Conservation (phyloP, 768 basidiomycete species). For the Pisolithus sp. region DNA sequence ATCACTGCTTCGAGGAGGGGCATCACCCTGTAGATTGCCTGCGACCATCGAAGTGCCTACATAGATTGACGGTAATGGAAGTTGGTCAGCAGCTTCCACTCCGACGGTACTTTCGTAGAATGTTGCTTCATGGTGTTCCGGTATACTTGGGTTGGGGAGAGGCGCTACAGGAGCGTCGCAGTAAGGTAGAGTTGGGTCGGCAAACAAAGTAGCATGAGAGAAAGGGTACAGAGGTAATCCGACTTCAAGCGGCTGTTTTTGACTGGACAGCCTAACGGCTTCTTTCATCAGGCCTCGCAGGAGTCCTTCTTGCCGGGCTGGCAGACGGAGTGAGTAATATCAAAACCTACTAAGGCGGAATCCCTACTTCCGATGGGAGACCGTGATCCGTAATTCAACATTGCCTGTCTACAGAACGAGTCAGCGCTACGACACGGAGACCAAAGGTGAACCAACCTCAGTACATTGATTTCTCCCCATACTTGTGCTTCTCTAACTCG, state of each 20-base stretch:
- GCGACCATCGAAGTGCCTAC: neutral
- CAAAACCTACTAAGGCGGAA: neutral
- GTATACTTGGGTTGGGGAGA: slow-evolving; percentile 18
- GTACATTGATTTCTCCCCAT: slow-evolving; percentile 84
- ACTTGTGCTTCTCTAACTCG: slow-evolving; percentile 64
- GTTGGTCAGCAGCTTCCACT: slow-evolving; percentile 4
- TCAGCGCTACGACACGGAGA: slow-evolving; percentile 3
- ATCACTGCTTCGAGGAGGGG: neutral
- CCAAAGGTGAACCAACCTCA: slow-evolving; percentile 45
- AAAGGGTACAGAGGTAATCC: slow-evolving; percentile 78
- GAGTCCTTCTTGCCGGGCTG: slow-evolving; percentile 78
- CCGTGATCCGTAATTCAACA: slow-evolving; percentile 72
- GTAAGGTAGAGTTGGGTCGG: slow-evolving; percentile 37
- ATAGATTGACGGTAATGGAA: neutral
- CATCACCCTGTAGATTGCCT: neutral
- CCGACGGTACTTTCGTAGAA: slow-evolving; percentile 4
- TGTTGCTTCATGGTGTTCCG: slow-evolving; percentile 4
- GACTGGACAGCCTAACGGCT: slow-evolving; percentile 75
- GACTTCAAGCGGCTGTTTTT: slow-evolving; percentile 74
- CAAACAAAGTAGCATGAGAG: slow-evolving; percentile 60
- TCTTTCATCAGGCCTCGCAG: slow-evolving; percentile 81
- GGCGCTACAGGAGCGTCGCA: slow-evolving; percentile 26
- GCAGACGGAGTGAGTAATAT: slow-evolving; percentile 7
- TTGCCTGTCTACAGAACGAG: slow-evolving; percentile 54
- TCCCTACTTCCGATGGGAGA: slow-evolving; percentile 79